phyloP scores from a whole-genome alignment of 78 protist species.

The Protostelium mycophagum region DNA sequence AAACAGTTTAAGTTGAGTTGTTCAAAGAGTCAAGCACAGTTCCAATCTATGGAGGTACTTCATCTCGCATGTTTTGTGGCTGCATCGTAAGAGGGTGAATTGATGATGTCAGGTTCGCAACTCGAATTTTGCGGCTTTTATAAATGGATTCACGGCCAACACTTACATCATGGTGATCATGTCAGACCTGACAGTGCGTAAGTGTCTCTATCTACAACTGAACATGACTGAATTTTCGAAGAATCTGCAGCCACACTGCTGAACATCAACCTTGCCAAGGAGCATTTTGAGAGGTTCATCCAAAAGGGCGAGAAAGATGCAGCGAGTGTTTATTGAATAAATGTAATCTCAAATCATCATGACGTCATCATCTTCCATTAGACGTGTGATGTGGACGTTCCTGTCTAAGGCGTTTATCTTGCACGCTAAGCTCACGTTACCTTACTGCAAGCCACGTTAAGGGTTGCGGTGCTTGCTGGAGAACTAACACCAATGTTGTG shows the following conservation, averaged over 20 bases:
- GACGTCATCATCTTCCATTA: too few species aligned
- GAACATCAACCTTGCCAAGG: conserved; percentile 60
- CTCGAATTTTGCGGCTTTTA: conserved; percentile 81
- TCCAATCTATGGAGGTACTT: conserved; percentile 50
- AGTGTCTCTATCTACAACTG: background rate
- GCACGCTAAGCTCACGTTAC: too few species aligned
- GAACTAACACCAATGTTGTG: too few species aligned
- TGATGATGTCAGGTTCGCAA: conserved; percentile 73
- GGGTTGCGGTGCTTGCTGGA: too few species aligned
- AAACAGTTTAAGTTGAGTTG: conserved; percentile 94
- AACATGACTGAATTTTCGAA: background rate
- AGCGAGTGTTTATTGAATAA: too few species aligned
- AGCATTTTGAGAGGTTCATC: conserved; percentile 65
- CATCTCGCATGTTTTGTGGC: background rate
- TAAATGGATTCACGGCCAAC: conserved; percentile 92
- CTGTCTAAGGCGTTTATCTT: too few species aligned
- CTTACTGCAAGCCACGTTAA: too few species aligned
- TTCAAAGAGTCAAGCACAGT: conserved; percentile 54
- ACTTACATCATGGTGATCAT: conserved; percentile 94
- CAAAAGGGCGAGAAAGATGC: conserved; percentile 3
- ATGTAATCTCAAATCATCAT: too few species aligned
- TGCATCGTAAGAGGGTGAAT: conserved; percentile 23
- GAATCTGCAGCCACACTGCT: conserved; percentile 59
- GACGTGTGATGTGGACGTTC: too few species aligned
- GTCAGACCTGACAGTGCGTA: conserved; percentile 76